Evolutionary conservation across 1,284 basidiomycete species (phyloP), one percentile per base, ranked within the genome.

Genomic region (Fistulina hepatica): DNA sequence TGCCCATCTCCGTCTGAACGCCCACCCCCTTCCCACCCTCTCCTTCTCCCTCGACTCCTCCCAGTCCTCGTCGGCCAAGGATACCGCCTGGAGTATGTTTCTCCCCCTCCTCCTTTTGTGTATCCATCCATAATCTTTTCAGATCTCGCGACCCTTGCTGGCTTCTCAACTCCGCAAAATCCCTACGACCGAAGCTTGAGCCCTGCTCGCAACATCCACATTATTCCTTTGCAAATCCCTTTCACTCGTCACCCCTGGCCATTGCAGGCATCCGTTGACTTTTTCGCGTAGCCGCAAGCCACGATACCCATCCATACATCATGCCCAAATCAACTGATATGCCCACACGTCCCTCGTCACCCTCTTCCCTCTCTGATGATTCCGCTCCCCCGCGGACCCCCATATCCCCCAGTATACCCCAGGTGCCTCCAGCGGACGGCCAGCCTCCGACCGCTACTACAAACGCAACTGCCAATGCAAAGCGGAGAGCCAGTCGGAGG

Each of bases 401-500:
- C 10, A 13, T 31, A 9, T 31, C 28, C 13, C 28, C 28, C 10
- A 8, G 19, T 13, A 31, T 31, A n/a, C n/a, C n/a, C n/a, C n/a
- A n/a, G n/a, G n/a, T n/a, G n/a, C n/a, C n/a, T n/a, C n/a, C n/a
- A n/a, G n/a, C n/a, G n/a, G n/a, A n/a, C n/a, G n/a, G n/a, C n/a
- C n/a, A n/a, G n/a, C n/a, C n/a, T n/a, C n/a, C n/a, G n/a, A n/a
- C n/a, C n/a, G n/a, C n/a, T n/a, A n/a, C n/a, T n/a, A n/a, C n/a
- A 19, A 31, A 8, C 28, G 28, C 28, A 19, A 31, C 28, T 16
- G 11, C 13, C 28, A 13, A n/a, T 13, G 28, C 15, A 11, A 31
- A 31, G 28, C 28, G 28, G 63, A 90, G 83, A 59, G 76, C 78
- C 53, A 79, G 69, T 58, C 73, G 74, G 48, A 76, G 89, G 23